A percentile compares a stretch with the other conserved stretches of the same genome.
phyloP scores from a whole-genome alignment of 257 asterid species.

The Nicotiana attenuata region DNA sequence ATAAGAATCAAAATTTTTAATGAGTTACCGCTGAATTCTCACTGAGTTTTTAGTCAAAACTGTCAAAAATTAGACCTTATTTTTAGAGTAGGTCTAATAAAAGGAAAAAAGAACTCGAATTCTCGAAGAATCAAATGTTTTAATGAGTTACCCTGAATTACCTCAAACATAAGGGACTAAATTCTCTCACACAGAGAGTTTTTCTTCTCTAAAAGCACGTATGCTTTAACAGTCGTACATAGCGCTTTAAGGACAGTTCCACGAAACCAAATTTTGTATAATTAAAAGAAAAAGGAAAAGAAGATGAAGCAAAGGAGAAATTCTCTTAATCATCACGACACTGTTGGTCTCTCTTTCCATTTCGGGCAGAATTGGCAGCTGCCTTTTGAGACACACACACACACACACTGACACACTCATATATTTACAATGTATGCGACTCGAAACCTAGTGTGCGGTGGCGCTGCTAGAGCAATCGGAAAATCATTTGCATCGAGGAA shows the following conservation, averaged over 20 bases:
- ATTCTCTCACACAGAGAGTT: too few relatives aligned
- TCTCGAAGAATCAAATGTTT: too few relatives aligned
- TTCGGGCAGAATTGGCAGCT: not conserved
- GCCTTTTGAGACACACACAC: not conserved
- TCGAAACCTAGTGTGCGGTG: not conserved
- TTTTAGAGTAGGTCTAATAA: too few relatives aligned
- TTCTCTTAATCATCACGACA: not conserved
- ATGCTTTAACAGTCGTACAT: not conserved
- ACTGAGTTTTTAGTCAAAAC: too few relatives aligned
- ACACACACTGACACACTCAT: not conserved
- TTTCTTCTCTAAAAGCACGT: not conserved
- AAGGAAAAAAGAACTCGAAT: too few relatives aligned
- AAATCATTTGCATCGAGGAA: constrained; percentile 11
- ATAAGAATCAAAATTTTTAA: too few relatives aligned
- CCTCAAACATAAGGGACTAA: too few relatives aligned
- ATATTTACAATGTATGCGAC: not conserved
- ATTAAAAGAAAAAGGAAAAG: not conserved
- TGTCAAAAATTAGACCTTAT: too few relatives aligned
- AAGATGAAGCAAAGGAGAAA: not conserved
- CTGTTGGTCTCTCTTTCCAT: not conserved
- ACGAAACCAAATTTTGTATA: not conserved
- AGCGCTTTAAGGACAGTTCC: not conserved
- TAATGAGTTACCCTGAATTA: too few relatives aligned
- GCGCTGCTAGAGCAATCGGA: not conserved
- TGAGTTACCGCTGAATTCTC: too few relatives aligned